Conservation (phyloP, 2,329 filamentous ascomycete species). For the Pseudogymnoascus sp. region DNA sequence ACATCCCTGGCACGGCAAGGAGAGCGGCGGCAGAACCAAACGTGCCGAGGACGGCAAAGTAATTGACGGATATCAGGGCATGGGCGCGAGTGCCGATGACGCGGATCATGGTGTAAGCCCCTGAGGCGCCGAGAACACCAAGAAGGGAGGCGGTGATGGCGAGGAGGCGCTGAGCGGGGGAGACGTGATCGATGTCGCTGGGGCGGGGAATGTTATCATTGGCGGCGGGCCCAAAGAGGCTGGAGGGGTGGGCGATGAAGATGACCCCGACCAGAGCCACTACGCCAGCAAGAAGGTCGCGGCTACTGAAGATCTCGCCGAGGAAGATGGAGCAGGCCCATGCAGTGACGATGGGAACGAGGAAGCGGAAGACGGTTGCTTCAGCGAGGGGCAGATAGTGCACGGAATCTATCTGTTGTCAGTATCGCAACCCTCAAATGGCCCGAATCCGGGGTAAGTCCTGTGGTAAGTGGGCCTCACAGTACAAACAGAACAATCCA, state of each 20-base stretch:
- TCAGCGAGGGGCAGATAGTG: conserved; percentile 80
- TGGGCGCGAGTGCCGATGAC: conserved; percentile 76
- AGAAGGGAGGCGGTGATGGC: conserved; percentile 68
- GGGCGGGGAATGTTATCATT: conserved; percentile 11
- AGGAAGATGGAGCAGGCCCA: conserved; percentile 70
- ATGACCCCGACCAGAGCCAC: conserved; percentile 74
- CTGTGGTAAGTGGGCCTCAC: conserved; percentile 13
- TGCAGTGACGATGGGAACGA: conserved; percentile 73
- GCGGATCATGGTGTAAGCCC: conserved; percentile 68
- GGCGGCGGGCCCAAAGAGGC: conserved; percentile 18
- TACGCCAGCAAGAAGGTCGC: conserved; percentile 68
- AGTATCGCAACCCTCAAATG: neutral
- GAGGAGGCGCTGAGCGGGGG: conserved; percentile 35
- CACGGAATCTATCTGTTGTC: conserved; percentile 23
- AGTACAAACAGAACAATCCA: conserved; percentile 59
- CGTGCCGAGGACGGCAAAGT: conserved; percentile 66
- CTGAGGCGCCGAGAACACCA: conserved; percentile 68
- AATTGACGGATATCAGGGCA: conserved; percentile 78
- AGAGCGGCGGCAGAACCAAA: conserved; percentile 53
- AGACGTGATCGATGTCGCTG: conserved; percentile 17
- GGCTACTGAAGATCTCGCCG: conserved; percentile 67
- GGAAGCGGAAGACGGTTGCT: conserved; percentile 82
- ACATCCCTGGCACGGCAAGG: conserved; percentile 39
- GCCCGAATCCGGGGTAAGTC: neutral
- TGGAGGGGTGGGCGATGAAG: conserved; percentile 63